Evolutionary conservation across 2,329 filamentous ascomycete species (phyloP).

Genomic region (Cyclaneusma minus): DNA sequence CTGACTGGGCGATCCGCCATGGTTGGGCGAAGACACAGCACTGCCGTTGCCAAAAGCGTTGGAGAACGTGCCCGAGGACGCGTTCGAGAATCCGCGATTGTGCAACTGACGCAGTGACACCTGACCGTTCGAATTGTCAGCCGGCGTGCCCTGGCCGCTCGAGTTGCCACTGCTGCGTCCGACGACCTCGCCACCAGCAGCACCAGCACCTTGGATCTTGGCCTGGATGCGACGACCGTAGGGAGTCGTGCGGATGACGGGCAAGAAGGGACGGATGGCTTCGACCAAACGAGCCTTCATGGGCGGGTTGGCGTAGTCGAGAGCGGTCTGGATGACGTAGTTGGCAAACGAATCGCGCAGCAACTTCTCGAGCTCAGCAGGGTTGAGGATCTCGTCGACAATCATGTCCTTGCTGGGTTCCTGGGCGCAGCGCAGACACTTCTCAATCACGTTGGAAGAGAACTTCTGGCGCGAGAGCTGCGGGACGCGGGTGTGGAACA

Average conservation of each 20-base stretch:
- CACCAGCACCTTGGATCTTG: slow-evolving; percentile 52
- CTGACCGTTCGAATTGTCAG: slow-evolving; percentile 12
- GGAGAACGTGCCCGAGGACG: slow-evolving; percentile 14
- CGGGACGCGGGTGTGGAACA: slow-evolving; percentile 60
- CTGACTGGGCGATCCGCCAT: slow-evolving; percentile 7
- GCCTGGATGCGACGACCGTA: slow-evolving; percentile 87
- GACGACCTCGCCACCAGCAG: not conserved
- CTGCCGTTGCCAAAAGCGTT: slow-evolving; percentile 10
- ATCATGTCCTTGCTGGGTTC: slow-evolving; percentile 62
- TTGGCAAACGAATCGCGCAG: slow-evolving; percentile 90
- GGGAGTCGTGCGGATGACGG: slow-evolving; percentile 74
- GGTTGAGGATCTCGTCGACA: slow-evolving; percentile 63
- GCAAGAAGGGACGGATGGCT: slow-evolving; percentile 69
- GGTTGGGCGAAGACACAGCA: slow-evolving; percentile 8
- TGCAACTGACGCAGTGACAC: slow-evolving; percentile 12
- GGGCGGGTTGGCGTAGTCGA: slow-evolving; percentile 65
- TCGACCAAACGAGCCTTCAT: slow-evolving; percentile 68
- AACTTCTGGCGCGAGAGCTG: slow-evolving; percentile 88
- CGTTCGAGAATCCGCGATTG: slow-evolving; percentile 17
- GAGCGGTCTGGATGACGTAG: slow-evolving; percentile 93
- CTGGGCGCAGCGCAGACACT: slow-evolving; percentile 75
- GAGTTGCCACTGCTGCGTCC: slow-evolving; percentile 10
- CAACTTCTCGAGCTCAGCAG: slow-evolving; percentile 71
- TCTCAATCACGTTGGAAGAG: slow-evolving; percentile 97
- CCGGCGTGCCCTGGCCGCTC: slow-evolving; percentile 17